Conservation (phyloP, 202 grass and related monocot genomes). For the Cymbopogon flexuosus region DNA sequence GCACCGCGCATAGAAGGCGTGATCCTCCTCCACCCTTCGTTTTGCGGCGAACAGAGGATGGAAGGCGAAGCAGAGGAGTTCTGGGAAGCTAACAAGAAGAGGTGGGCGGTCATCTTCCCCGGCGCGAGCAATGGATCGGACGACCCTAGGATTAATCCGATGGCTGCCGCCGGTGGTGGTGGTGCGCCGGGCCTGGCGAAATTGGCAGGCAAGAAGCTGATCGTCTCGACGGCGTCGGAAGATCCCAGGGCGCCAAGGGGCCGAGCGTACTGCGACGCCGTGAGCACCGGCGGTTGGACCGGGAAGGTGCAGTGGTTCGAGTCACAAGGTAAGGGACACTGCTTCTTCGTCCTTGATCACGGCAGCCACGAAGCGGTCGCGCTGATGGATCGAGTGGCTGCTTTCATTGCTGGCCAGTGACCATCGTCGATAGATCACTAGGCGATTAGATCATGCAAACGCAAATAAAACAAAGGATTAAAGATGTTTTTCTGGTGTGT, state of each 20-base stretch:
- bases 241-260: conserved; percentile 36
- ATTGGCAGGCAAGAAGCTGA: conserved; percentile 44
- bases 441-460: neutral
- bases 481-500: too few species aligned
- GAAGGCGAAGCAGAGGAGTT: conserved; percentile 2
- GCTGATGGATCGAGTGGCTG: conserved; percentile 46
- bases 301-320: conserved; percentile 42
- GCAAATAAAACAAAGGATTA: neutral
- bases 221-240: conserved; percentile 47
- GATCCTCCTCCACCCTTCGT: conserved; percentile 61
- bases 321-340: conserved; percentile 36
- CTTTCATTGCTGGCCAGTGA: conserved; percentile 28
- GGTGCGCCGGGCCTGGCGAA: conserved; percentile 35
- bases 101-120: conserved; percentile 46
- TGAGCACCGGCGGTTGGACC: conserved; percentile 38
- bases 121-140: conserved; percentile 16
- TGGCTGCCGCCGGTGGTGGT: conserved; percentile 14
- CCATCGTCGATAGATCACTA: neutral
- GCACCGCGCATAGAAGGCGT: conserved; percentile 23
- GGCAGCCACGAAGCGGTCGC: conserved; percentile 22
- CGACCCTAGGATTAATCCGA: conserved; percentile 64
- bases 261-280: conserved; percentile 49
- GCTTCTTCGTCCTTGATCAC: conserved; percentile 28
- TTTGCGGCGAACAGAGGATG: conserved; percentile 28
- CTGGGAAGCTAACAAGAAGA: neutral